phyloP scores from a whole-genome alignment of 805 yeast genomes.

The Ogataea siamensis region DNA sequence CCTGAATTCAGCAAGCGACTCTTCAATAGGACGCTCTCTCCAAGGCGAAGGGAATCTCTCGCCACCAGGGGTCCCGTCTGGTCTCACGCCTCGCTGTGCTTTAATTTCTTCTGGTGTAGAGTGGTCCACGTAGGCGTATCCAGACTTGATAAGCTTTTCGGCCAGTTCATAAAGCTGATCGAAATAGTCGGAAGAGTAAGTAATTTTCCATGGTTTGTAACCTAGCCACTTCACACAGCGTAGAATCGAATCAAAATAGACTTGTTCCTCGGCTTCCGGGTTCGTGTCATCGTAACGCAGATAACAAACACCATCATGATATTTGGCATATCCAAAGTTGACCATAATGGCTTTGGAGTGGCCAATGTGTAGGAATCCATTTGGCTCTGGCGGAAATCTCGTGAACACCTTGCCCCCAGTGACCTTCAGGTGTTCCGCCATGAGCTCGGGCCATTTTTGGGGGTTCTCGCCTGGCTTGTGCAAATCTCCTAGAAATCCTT shows the following conservation, averaged over 20 bases:
- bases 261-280: constrained; percentile 98
- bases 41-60: constrained; percentile 81
- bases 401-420: constrained; percentile 85
- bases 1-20: constrained; percentile 76
- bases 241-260: constrained; percentile 78
- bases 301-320: constrained; percentile 82
- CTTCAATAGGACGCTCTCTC: constrained; percentile 68
- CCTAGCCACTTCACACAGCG: constrained; percentile 94
- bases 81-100: constrained; percentile 83
- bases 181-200: constrained; percentile 95
- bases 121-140: constrained; percentile 87
- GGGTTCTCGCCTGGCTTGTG: constrained; percentile 96
- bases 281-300: constrained; percentile 96
- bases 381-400: constrained; percentile 98
- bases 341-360: constrained; percentile 98
- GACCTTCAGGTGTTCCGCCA: constrained; percentile 73
- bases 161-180: constrained; percentile 87
- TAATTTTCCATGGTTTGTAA: constrained; percentile 87
- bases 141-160: constrained; percentile 68
- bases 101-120: constrained; percentile 91
- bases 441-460: constrained; percentile 82
- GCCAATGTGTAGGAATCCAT: constrained; percentile 96
- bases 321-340: constrained; percentile 94
- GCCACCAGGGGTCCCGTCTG: constrained; percentile 93
- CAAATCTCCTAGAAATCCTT: constrained; percentile 92